Evolutionary conservation across 306 rosid species (phyloP).

Genomic region (Trifolium subterraneum): DNA sequence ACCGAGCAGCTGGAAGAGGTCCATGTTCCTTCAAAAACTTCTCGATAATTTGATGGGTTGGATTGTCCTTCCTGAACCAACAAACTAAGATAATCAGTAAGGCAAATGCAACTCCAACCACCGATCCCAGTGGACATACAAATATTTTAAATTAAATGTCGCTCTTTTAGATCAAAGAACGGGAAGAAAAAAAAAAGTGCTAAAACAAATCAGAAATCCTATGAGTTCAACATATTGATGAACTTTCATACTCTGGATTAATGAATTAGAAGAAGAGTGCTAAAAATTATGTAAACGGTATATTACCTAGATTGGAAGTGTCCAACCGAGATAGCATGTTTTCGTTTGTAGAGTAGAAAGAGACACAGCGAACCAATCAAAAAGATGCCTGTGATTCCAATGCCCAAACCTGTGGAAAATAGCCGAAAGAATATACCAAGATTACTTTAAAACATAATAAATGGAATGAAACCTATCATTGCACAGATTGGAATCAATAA

Average conservation of each 20-base stretch:
- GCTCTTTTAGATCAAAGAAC: background rate
- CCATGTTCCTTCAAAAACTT: constrained; percentile 32
- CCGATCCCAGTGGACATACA: background rate
- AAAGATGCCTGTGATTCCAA: constrained; percentile 40
- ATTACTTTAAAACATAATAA: constrained; percentile 14
- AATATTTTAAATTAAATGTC: background rate
- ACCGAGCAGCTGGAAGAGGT: constrained; percentile 12
- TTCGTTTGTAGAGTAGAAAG: constrained; percentile 36
- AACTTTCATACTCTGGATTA: too few relatives aligned
- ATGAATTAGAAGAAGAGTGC: background rate
- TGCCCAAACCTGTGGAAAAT: constrained; percentile 42
- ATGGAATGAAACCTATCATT: background rate
- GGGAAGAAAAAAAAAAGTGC: background rate
- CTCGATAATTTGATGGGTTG: constrained; percentile 14
- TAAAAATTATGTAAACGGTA: constrained; percentile 23
- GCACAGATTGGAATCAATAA: background rate
- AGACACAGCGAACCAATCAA: constrained; percentile 31
- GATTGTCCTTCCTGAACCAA: constrained; percentile 16
- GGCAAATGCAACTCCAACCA: constrained; percentile 18
- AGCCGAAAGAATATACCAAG: constrained; percentile 18
- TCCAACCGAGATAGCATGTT: constrained; percentile 14
- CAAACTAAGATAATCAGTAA: constrained; percentile 19
- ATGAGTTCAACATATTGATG: background rate
- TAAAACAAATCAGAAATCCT: constrained; percentile 6
- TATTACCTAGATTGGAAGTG: constrained; percentile 42